phyloP scores from a whole-genome alignment of 306 rosid genomes.

The Heteromeles arbutifolia region DNA sequence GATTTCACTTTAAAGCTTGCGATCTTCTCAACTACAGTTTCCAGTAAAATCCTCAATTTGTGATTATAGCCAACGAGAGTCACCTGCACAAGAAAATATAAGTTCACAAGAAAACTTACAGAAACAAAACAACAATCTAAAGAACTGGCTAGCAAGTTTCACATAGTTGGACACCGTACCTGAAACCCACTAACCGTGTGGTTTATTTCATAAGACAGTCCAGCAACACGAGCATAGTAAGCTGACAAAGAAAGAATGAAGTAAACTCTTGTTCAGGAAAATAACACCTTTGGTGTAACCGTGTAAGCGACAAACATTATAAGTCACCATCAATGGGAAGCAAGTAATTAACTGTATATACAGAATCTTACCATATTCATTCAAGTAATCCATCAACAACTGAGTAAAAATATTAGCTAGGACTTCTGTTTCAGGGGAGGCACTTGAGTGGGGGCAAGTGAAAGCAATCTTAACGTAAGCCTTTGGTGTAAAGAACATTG shows the following conservation, averaged over 20 bases:
- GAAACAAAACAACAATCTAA: not conserved
- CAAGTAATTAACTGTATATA: not conserved
- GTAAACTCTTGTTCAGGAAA: not conserved
- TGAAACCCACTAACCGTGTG: slow-evolving; percentile 61
- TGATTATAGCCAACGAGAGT: slow-evolving; percentile 73
- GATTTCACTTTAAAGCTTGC: slow-evolving; percentile 57
- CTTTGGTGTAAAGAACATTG: slow-evolving; percentile 71
- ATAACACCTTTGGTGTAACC: not conserved
- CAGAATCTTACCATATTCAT: slow-evolving; percentile 66
- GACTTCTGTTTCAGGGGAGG: slow-evolving; percentile 77
- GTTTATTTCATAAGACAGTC: slow-evolving; percentile 56
- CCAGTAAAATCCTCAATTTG: slow-evolving; percentile 69
- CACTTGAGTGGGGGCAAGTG: slow-evolving; percentile 70
- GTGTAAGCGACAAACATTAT: not conserved
- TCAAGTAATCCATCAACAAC: slow-evolving; percentile 83
- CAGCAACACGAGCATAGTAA: slow-evolving; percentile 84
- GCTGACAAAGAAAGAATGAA: slow-evolving; percentile 38
- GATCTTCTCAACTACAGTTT: slow-evolving; percentile 61
- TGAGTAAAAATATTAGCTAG: slow-evolving; percentile 56
- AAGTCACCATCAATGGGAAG: not conserved
- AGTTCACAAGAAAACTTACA: not conserved
- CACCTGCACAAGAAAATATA: slow-evolving; percentile 42
- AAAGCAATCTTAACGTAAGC: slow-evolving; percentile 74
- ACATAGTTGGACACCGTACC: slow-evolving; percentile 31
- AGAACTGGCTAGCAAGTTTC: not conserved